Evolutionary conservation across 2,329 filamentous ascomycete genomes (phyloP).

Genomic region (Hypoxylon sp.): DNA sequence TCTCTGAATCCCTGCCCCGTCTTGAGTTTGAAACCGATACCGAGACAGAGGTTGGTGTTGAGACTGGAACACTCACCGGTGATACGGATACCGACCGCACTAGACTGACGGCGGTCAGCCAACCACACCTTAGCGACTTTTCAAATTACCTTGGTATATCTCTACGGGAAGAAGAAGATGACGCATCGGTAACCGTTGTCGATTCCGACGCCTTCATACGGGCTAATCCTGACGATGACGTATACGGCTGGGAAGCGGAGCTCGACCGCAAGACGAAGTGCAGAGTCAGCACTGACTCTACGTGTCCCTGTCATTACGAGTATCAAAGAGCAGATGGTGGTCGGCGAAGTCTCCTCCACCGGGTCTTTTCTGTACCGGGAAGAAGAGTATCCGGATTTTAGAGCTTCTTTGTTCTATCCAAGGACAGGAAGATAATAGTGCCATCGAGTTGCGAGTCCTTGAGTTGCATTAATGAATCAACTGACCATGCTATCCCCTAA

Average conservation of each 20-base stretch:
- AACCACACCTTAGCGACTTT: constrained; percentile 55
- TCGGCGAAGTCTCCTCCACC: constrained; percentile 58
- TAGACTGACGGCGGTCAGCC: constrained; percentile 50
- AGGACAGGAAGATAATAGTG: neutral
- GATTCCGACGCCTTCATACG: constrained; percentile 52
- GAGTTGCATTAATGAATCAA: constrained; percentile 34
- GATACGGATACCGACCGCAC: constrained; percentile 48
- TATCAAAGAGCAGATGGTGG: constrained; percentile 50
- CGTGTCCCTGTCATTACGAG: constrained; percentile 47
- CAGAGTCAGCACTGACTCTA: constrained; percentile 39
- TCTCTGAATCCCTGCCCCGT: constrained; percentile 40
- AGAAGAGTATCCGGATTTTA: constrained; percentile 40
- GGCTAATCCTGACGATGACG: constrained; percentile 56
- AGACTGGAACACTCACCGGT: constrained; percentile 35
- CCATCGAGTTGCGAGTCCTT: constrained; percentile 5
- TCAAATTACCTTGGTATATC: constrained; percentile 59
- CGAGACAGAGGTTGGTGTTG: constrained; percentile 48
- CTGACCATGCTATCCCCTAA: constrained; percentile 6
- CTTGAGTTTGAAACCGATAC: constrained; percentile 50
- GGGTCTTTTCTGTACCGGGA: constrained; percentile 56
- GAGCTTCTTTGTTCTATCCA: constrained; percentile 1
- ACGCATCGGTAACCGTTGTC: constrained; percentile 47
- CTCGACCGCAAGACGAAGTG: constrained; percentile 55
- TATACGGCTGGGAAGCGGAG: constrained; percentile 70
- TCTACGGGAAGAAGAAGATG: constrained; percentile 51